Percentiles rank a stretch among this genome's conserved stretches.
Conservation (phyloP, 2,329 filamentous ascomycete species). For the Colletotrichum trifolii region DNA sequence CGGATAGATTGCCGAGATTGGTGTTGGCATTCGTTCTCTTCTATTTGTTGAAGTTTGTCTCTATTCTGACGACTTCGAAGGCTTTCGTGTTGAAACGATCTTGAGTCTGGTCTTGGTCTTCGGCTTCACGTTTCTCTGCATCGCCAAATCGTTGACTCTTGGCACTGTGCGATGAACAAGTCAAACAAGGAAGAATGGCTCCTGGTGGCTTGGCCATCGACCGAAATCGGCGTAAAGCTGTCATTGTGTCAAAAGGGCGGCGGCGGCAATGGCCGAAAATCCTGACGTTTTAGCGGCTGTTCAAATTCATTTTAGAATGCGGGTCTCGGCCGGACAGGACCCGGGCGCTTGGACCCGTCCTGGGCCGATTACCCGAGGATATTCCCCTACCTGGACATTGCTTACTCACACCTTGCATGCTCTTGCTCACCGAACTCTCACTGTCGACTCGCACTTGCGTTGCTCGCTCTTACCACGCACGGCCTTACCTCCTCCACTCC, state of each 20-base stretch:
- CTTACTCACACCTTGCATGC: not conserved
- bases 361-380: conserved; percentile 31
- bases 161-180: no score
- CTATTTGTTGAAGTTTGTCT: not conserved
- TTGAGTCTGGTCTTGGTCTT: not conserved
- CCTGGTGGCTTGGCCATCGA: conserved; percentile 8
- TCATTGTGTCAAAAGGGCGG: not conserved
- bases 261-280: conserved; percentile 23
- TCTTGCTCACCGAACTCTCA: not conserved
- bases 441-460: not conserved
- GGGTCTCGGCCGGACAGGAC: conserved; percentile 16
- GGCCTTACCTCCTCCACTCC: not conserved
- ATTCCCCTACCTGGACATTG: conserved; percentile 2
- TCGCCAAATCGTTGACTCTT: not conserved
- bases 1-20: conserved; percentile 36
- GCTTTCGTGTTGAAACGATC: not conserved
- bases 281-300: conserved; percentile 25
- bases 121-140: not conserved
- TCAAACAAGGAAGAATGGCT: not conserved
- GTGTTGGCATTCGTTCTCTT: conserved; percentile 14
- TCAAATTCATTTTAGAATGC: conserved; percentile 27
- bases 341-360: conserved; percentile 18
- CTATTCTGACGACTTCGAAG: not conserved
- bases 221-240: conserved; percentile 28
- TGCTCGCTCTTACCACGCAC: not conserved